Evolutionary conservation across 371 early-diverging fungal genomes (phyloP), one percentile per base, ranked within the genome.

Genomic region (Circinella umbellata): DNA sequence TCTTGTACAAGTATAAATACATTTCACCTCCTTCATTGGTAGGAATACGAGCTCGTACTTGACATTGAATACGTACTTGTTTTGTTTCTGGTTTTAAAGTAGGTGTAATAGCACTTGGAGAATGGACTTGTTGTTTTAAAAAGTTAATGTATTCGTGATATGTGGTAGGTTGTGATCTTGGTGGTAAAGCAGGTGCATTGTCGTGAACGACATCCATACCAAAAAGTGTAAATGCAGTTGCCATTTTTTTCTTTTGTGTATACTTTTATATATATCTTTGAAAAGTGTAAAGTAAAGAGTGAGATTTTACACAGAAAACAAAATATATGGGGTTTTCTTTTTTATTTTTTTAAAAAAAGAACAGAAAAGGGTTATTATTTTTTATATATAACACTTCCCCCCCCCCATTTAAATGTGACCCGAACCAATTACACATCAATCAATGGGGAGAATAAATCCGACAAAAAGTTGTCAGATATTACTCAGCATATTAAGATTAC

Each of bases 1-100:
- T 97, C 62, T 89, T 88, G 79, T 96, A 98, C 47, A 96, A 80
- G 67, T 94, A 92, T 61, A 97, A 75, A 69, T 90, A 91, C 84
- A 93, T 94, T 69, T 94, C 91, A 46, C 94, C 95, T 38, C 91
- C 90, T 69, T 90, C 89, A 15, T 89, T 87, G 14, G 92, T 93
- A 3, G 97, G 96, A 66, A 97, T 94, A 36, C 97, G 89, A 2
- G 96, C 94, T 20, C 94, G 85, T 6, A 93, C 96, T 73, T 89
- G 86, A 76, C 94, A 94, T 67, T 86, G 84, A 35, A 84, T 80
- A 34, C 79, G 79, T 10, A 84, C 62, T 15, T 42, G 42, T 75
- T 63, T 35, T 54, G 64, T 39, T 73, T 54, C 34, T 63, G 27
- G 61, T 55, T 80, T 78, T 3, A 81, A 65, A 11, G 68, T 15